Conservation (phyloP, 257 asterid species). For the Leonotis leonurus region DNA sequence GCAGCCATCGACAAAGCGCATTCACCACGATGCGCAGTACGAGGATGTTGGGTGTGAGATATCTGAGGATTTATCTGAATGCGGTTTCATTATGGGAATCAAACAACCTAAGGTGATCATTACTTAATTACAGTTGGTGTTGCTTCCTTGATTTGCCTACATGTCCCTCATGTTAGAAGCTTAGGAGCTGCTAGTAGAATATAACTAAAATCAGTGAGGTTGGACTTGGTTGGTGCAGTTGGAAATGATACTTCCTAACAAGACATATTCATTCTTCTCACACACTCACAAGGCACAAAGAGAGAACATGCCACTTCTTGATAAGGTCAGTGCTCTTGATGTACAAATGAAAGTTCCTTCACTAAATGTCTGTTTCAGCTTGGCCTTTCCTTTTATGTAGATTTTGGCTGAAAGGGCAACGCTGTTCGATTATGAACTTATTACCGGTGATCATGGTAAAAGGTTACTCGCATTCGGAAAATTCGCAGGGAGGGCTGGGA, state of each 20-base stretch:
- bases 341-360: not conserved
- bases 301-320: slow-evolving; percentile 96
- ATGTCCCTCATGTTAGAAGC: not conserved
- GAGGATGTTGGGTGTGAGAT: slow-evolving; percentile 95
- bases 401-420: slow-evolving; percentile 71
- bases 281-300: slow-evolving; percentile 95
- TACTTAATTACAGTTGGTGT: not conserved
- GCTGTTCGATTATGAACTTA: slow-evolving; percentile 88
- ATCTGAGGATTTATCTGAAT: slow-evolving; percentile 78
- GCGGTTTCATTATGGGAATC: slow-evolving; percentile 86
- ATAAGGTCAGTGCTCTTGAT: slow-evolving; percentile 50
- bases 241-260: slow-evolving; percentile 87
- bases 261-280: slow-evolving; percentile 89
- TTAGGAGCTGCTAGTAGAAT: not conserved
- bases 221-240: slow-evolving; percentile 43
- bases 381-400: slow-evolving; percentile 28
- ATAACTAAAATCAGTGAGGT: not conserved
- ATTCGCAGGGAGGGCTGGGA: slow-evolving; percentile 95
- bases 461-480: slow-evolving; percentile 85
- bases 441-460: slow-evolving; percentile 77
- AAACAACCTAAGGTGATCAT: slow-evolving; percentile 91
- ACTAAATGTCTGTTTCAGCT: not conserved
- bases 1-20: slow-evolving; percentile 91
- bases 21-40: slow-evolving; percentile 85
- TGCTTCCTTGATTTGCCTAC: not conserved